Percentiles rank a stretch among this genome's conserved stretches.
Evolutionary conservation across 208 protist genomes (phyloP).

Genomic region (Acanthamoeba pearcei): DNA sequence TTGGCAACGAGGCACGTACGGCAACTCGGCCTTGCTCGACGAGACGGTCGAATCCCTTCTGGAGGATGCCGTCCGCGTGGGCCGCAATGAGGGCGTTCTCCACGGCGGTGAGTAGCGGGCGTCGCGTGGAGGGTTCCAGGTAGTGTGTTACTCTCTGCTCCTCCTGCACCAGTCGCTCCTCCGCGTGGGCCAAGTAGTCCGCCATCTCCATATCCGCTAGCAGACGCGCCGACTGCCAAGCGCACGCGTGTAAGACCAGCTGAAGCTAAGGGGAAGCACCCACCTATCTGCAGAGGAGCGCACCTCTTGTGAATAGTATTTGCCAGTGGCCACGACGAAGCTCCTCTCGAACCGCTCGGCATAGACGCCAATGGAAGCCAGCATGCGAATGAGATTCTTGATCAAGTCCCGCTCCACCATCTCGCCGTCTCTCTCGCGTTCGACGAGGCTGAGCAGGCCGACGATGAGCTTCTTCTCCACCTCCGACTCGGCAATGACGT

Average conservation of each 20-base stretch:
- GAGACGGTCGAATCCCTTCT: constrained; percentile 66
- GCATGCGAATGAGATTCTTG: constrained; percentile 74
- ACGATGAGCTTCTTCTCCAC: constrained; percentile 75
- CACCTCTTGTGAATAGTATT: constrained; percentile 54
- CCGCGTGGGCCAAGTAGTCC: constrained; percentile 82
- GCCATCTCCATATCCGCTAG: constrained; percentile 66
- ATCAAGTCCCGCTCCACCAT: constrained; percentile 63
- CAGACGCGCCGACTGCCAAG: background rate
- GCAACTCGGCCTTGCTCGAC: constrained; percentile 29
- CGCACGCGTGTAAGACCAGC: background rate
- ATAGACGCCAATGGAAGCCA: constrained; percentile 78
- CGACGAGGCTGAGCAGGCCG: constrained; percentile 79
- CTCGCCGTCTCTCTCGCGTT: constrained; percentile 82
- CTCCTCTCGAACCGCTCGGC: constrained; percentile 80
- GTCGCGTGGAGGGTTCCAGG: constrained; percentile 79
- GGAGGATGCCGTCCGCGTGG: constrained; percentile 78
- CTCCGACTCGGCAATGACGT: constrained; percentile 70
- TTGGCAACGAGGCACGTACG: background rate
- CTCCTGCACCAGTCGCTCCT: constrained; percentile 81
- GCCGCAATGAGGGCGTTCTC: constrained; percentile 81
- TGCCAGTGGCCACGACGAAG: constrained; percentile 81
- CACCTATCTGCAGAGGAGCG: background rate
- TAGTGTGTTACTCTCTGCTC: constrained; percentile 82
- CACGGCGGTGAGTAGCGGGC: constrained; percentile 67
- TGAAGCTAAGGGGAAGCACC: background rate